Conservation (phyloP, 176 grass and related monocot genomes). For the Rhynchospora pubera region DNA sequence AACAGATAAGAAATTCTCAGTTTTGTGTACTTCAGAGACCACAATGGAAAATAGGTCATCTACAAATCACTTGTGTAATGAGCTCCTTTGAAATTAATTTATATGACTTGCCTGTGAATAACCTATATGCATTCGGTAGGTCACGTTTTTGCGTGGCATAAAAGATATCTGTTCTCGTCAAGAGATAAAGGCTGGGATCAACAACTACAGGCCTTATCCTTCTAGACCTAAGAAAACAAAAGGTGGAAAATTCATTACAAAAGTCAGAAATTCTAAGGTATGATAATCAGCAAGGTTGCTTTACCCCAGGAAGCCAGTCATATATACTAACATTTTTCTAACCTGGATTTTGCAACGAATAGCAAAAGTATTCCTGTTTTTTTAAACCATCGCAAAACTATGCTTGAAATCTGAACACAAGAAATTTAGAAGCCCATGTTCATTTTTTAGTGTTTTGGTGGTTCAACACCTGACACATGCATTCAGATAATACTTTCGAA, state of each 20-base stretch:
- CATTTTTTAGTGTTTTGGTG: neutral
- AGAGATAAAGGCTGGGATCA: constrained; percentile 85
- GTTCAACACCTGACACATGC: neutral
- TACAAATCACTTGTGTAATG: neutral
- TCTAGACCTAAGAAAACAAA: constrained; percentile 42
- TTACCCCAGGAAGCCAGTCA: neutral
- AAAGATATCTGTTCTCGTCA: constrained; percentile 68
- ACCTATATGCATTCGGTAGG: constrained; percentile 61
- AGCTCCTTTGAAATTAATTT: neutral
- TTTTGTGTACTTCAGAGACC: neutral
- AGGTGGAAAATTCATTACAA: constrained; percentile 16
- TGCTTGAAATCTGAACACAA: neutral
- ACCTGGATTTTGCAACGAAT: neutral
- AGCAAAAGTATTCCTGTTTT: neutral
- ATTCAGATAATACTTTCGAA: neutral
- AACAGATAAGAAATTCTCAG: neutral
- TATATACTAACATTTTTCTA: neutral
- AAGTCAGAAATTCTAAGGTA: constrained; percentile 7
- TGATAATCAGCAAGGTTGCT: neutral
- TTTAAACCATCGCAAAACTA: neutral
- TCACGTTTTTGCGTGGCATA: constrained; percentile 95
- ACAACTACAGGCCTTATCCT: constrained; percentile 79
- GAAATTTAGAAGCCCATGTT: neutral
- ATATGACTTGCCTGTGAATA: constrained; percentile 59
- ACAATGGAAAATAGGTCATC: neutral